Conservation (phyloP, 75 land plant species). For the Picea sitchensis region DNA sequence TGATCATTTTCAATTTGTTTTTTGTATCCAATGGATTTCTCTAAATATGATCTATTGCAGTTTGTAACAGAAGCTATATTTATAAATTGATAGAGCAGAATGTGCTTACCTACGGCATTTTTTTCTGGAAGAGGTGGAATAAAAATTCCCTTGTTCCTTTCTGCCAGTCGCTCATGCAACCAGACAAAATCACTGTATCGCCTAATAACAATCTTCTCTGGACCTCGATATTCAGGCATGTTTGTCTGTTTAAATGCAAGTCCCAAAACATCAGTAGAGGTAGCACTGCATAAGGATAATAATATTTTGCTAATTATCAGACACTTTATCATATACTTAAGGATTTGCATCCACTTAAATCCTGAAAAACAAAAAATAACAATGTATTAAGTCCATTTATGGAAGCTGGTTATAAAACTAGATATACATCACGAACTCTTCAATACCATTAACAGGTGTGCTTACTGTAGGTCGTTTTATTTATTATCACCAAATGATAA, state of each 20-base stretch:
- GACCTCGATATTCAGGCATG: slow-evolving; percentile 74
- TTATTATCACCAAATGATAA: too few relatives aligned
- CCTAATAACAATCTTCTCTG: slow-evolving; percentile 88
- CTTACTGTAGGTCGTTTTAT: too few relatives aligned
- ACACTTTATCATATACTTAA: neutral
- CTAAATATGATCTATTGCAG: neutral
- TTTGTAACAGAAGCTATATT: neutral
- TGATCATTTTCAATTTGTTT: too few relatives aligned
- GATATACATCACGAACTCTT: neutral
- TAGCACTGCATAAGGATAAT: neutral
- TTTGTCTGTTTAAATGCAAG: slow-evolving; percentile 74
- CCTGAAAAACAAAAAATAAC: neutral
- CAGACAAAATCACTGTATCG: slow-evolving; percentile 96
- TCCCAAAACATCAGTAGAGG: neutral
- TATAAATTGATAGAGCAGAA: slow-evolving; percentile 2
- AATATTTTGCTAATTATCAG: neutral
- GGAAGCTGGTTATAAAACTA: neutral
- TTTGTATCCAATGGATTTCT: too few relatives aligned
- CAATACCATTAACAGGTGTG: too few relatives aligned
- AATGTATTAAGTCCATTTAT: neutral
- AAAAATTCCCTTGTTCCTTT: slow-evolving; percentile 85
- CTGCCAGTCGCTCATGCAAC: slow-evolving; percentile 80
- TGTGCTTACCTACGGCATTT: slow-evolving; percentile 81
- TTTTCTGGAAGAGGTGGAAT: slow-evolving; percentile 97
- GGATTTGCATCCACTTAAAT: neutral